phyloP scores from a whole-genome alignment of 352 stramenopile species.

The Bremia lactucae region DNA sequence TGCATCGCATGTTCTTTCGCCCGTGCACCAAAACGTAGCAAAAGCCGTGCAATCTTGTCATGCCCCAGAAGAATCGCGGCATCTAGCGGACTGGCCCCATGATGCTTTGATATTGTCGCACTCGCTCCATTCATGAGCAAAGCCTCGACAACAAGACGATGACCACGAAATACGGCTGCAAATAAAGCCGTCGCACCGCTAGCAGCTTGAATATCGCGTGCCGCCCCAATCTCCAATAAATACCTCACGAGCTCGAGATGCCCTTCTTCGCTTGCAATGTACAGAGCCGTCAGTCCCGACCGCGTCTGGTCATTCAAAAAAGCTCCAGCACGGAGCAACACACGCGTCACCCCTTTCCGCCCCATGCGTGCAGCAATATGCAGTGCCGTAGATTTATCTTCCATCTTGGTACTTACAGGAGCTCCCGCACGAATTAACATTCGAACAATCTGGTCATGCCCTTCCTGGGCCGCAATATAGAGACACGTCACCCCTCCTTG shows the following conservation, averaged over 20 bases:
- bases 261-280: slow-evolving; percentile 80
- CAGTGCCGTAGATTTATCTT: slow-evolving; percentile 65
- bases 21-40: slow-evolving; percentile 56
- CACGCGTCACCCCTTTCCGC: slow-evolving; percentile 35
- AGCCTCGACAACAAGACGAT: slow-evolving; percentile 37
- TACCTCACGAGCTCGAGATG: slow-evolving; percentile 52
- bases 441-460: slow-evolving; percentile 51
- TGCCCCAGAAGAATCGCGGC: slow-evolving; percentile 55
- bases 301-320: slow-evolving; percentile 61
- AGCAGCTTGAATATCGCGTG: slow-evolving; percentile 31
- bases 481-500: slow-evolving; percentile 59
- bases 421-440: slow-evolving; percentile 36
- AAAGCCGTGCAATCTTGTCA: slow-evolving; percentile 39
- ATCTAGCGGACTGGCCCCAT: slow-evolving; percentile 65
- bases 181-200: slow-evolving; percentile 69
- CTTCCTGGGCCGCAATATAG: slow-evolving; percentile 74
- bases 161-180: slow-evolving; percentile 62
- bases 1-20: slow-evolving; percentile 57
- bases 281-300: slow-evolving; percentile 66
- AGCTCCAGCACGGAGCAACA: slow-evolving; percentile 43
- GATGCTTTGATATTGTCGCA: slow-evolving; percentile 48
- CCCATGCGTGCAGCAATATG: slow-evolving; percentile 78
- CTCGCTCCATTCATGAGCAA: slow-evolving; percentile 48
- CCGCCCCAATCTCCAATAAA: slow-evolving; percentile 29
- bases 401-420: slow-evolving; percentile 58